Evolutionary conservation across 177 flowering plant species (phyloP), one percentile per base, ranked within the genome.

Genomic region (Vitis hybrid): DNA sequence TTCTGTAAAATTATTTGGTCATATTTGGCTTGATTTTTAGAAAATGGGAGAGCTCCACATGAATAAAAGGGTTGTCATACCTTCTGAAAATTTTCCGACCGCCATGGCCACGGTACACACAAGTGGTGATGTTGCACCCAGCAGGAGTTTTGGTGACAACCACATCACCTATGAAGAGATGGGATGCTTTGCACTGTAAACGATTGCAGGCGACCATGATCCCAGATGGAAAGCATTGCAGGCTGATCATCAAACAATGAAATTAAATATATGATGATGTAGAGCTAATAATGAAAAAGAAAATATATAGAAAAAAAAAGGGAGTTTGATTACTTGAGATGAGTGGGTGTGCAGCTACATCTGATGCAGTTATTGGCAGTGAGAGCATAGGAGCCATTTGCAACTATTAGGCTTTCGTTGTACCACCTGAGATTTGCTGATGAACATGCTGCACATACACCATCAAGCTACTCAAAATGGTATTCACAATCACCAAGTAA

Each of bases 321-420:
- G 48, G 48, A 21, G 19, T 11, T 61, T 51, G 6, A 70, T 78
- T 78, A 81, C 84, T 63, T 67, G 65, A 76, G 72, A 70, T 72
- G 66, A 5, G 8, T 33, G 22, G 74, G 62, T 56, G 76, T 76
- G 56, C 84, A 81, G 1, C 12, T 26, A 66, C 84, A 81, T 52
- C 71, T 51, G 53, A 81, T 70, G 67, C 81, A 78, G 67, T 74
- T 55, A 60, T 26, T 71, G 55, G 80, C 84, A 49, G 84, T 81
- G 1, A 81, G 56, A 59, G 78, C 78, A 64, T 76, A 74, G 14
- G 76, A 66, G 1, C 74, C 80, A 59, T 78, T 78, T 29, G 82
- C 73, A 49, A 81, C 76, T 10, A 78, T 70, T 2, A 81, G 49
- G 60, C 62, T 69, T 66, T 77, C 81, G 4, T 73, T 56, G 59